phyloP scores from a whole-genome alignment of 768 basidiomycete species.

The Amanita phalloides region DNA sequence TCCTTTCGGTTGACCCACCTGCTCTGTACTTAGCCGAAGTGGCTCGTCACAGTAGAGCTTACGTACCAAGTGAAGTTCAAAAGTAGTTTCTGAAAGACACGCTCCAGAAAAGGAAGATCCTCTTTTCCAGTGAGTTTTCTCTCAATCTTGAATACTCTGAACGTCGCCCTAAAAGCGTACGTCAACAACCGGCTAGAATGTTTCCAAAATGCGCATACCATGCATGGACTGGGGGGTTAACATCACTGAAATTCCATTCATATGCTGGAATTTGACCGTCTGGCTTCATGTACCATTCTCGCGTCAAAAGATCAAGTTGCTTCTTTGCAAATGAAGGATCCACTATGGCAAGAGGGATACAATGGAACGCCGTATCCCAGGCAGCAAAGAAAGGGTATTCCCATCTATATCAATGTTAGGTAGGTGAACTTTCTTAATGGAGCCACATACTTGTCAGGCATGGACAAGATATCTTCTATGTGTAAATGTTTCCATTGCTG shows the following conservation, averaged over 20 bases:
- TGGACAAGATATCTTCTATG: slow-evolving; percentile 91
- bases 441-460: slow-evolving; percentile 89
- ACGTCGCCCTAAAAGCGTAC: slow-evolving; percentile 61
- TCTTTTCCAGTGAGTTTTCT: slow-evolving; percentile 88
- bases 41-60: not conserved
- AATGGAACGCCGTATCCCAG: slow-evolving; percentile 99
- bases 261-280: slow-evolving; percentile 98
- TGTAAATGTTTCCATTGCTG: slow-evolving; percentile 96
- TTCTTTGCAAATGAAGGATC: slow-evolving; percentile 96
- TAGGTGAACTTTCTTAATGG: not conserved
- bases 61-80: slow-evolving; percentile 92
- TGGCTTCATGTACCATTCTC: slow-evolving; percentile 99
- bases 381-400: slow-evolving; percentile 99
- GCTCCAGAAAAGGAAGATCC: slow-evolving; percentile 87
- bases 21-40: slow-evolving; percentile 1
- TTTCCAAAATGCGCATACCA: slow-evolving; percentile 40
- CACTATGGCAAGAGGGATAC: slow-evolving; percentile 92
- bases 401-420: slow-evolving; percentile 43
- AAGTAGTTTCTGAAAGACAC: slow-evolving; percentile 95
- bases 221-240: slow-evolving; percentile 98
- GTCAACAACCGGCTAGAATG: slow-evolving; percentile 1
- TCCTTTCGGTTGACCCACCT: slow-evolving; percentile 99
- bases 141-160: slow-evolving; percentile 99
- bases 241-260: slow-evolving; percentile 99
- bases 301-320: slow-evolving; percentile 88